These are phyloP conservation scores for Thuja plicata DNA, from an alignment of 83 land plant species.

Conservation along the genomic window DNA sequence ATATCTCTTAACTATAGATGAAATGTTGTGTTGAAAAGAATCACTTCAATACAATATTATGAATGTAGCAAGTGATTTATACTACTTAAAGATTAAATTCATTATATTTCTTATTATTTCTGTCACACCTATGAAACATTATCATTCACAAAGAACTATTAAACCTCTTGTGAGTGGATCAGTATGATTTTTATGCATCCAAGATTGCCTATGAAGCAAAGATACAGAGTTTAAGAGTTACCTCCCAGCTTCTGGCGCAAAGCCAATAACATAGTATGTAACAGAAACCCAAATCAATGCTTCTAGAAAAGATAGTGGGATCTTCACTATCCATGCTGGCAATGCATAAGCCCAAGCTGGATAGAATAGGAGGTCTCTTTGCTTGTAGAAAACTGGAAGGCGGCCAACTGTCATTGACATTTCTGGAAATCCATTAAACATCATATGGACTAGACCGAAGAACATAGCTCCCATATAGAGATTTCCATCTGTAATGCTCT, in stretches of 20 bases:
- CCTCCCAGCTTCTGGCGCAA: constrained; percentile 38
- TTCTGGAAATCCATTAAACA: constrained; percentile 48
- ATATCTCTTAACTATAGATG: neutral
- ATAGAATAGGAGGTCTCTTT: constrained; percentile 42
- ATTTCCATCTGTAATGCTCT: constrained; percentile 20
- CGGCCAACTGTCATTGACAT: constrained; percentile 45
- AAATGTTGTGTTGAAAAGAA: neutral
- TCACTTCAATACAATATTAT: neutral
- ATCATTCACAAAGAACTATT: neutral
- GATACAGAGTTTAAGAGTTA: constrained; percentile 3
- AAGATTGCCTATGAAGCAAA: neutral
- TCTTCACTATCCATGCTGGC: constrained; percentile 36
- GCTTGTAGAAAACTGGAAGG: constrained; percentile 50
- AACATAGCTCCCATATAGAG: constrained; percentile 38
- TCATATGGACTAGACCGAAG: constrained; percentile 41
- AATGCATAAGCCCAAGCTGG: constrained; percentile 53
- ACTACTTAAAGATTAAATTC: neutral
- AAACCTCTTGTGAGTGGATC: neutral
- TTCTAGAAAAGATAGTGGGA: constrained; percentile 36
- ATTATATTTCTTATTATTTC: constrained; percentile 3
- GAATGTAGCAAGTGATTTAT: neutral
- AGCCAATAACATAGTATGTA: constrained; percentile 40
- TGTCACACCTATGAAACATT: neutral
- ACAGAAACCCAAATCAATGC: constrained; percentile 35
- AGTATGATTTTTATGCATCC: neutral